Evolutionary conservation across 768 basidiomycete species (phyloP), one percentile per base, ranked within the genome.

Genomic region (Boletellus emodensis): DNA sequence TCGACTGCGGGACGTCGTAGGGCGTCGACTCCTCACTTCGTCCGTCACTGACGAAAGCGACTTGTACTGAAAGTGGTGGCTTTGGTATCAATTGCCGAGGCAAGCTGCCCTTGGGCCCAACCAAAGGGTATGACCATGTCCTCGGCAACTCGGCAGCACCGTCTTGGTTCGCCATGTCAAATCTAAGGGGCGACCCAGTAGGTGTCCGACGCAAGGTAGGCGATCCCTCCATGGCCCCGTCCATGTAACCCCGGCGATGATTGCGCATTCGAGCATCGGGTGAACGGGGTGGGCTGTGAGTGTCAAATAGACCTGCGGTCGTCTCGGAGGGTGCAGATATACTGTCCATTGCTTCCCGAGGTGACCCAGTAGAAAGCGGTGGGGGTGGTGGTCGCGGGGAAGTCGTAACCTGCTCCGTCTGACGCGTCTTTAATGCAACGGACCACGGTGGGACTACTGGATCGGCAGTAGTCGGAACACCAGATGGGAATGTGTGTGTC

Each of bases 231-330:
- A 67, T 57, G 41, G 53, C 56, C 24, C 70, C 51, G 52, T 84
- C 81, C 48, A 80, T 75, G 59, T 80, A 81, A 6, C 83, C 79
- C 9, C 83, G 74, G 51, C 75, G 75, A 62, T 85, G 85, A 54
- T 83, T 75, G 46, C 83, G 65, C 38, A 55, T 58, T 39, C 53
- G 57, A 34, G 48, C 52, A 33, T 58, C 61, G 17, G 36, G 54
- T 15, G 43, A 40, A 36, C 22, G 53, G 12, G 53, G 44, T 13
- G 42, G 59, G 26, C 22, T 48, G 17, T 57, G 55, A 37, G 55
- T 57, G 4, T 58, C 54, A 6, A 34, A 22, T 7, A 10, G 17
- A 33, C 18, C 4, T 15, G 44, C 38, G 26, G 50, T 60, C 3
- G 37, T 20, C 51, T 61, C 59, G n/a, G 44, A 46, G 53, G 24